phyloP scores from a whole-genome alignment of 2,329 filamentous ascomycete species.

The Colletotrichum eremochloae region DNA sequence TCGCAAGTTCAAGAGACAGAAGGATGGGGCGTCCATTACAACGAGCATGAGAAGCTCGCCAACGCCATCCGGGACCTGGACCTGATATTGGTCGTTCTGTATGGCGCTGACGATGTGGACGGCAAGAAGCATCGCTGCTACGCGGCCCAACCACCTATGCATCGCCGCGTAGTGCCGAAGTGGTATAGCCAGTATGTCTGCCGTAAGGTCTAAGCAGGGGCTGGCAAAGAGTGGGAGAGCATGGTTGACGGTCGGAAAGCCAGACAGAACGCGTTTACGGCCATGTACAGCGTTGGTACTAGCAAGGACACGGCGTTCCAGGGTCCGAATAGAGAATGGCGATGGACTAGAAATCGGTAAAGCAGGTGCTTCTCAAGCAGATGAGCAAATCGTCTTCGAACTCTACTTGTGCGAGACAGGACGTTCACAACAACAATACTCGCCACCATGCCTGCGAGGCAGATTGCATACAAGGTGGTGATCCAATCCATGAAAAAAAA shows the following conservation, averaged over 20 bases:
- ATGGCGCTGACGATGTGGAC: background rate
- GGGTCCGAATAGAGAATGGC: background rate
- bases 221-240: background rate
- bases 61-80: background rate
- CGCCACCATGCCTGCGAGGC: too few species aligned
- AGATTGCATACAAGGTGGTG: too few species aligned
- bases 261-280: background rate
- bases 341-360: background rate
- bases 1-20: too few species aligned
- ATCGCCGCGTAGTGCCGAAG: background rate
- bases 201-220: background rate
- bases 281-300: background rate
- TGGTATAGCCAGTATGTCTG: conserved; percentile 4
- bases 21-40: background rate
- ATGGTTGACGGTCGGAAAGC: background rate
- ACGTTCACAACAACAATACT: too few species aligned
- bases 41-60: background rate
- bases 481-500: too few species aligned
- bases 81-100: background rate
- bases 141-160: background rate
- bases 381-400: too few species aligned
- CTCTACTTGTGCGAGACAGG: too few species aligned
- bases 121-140: background rate
- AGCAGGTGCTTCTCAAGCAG: too few species aligned
- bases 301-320: background rate